These are phyloP conservation scores for Lecanicillium sp. DNA, from an alignment of 2,329 filamentous ascomycete genomes.

Conservation along the genomic window DNA sequence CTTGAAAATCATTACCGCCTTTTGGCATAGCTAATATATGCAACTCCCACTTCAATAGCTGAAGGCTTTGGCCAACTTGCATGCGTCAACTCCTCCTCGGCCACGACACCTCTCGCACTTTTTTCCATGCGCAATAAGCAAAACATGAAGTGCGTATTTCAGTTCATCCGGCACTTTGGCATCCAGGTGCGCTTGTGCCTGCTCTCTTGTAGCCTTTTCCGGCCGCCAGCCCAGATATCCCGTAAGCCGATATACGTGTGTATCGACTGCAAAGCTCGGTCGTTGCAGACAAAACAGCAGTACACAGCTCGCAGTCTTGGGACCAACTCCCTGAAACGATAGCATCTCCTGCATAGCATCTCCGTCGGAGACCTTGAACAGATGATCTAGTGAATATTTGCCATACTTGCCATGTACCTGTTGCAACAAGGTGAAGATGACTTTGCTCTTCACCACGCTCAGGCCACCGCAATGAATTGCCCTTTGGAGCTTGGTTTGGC, in stretches of 20 bases:
- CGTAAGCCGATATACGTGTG: conserved; percentile 41
- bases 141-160: conserved; percentile 42
- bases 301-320: conserved; percentile 47
- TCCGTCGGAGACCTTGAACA: conserved; percentile 32
- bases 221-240: conserved; percentile 42
- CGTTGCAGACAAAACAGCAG: conserved; percentile 40
- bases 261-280: conserved; percentile 44
- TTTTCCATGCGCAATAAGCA: conserved; percentile 40
- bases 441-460: conserved; percentile 61
- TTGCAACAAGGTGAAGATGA: conserved; percentile 60
- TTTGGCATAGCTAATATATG: too few relatives aligned
- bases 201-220: conserved; percentile 28
- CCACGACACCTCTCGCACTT: conserved; percentile 36
- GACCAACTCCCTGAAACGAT: conserved; percentile 41
- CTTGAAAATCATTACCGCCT: too few relatives aligned
- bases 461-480: conserved; percentile 67
- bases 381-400: conserved; percentile 38
- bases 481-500: conserved; percentile 33
- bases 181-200: conserved; percentile 42
- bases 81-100: not conserved
- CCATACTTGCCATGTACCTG: conserved; percentile 46
- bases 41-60: too few relatives aligned
- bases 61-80: conserved; percentile 5
- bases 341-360: conserved; percentile 43
- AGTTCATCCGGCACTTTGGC: conserved; percentile 35